These are phyloP conservation scores for Penicillium psychrosexuale DNA, from an alignment of 2,329 filamentous ascomycete species.

Conservation along the genomic window DNA sequence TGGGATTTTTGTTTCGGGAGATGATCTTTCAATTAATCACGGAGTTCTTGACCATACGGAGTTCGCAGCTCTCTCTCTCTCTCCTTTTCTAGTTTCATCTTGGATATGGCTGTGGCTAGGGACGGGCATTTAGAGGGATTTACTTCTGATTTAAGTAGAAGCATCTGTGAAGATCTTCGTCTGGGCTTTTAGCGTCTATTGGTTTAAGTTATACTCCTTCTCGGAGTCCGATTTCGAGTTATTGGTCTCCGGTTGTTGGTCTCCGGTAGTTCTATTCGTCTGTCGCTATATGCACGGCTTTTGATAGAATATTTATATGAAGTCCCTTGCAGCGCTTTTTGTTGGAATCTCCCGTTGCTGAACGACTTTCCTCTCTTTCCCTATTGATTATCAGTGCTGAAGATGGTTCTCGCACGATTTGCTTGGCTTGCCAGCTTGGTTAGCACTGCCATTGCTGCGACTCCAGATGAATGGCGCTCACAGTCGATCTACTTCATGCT, in stretches of 20 bases:
- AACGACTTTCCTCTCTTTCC: not conserved
- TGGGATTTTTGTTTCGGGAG: not conserved
- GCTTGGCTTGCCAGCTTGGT: constrained; percentile 20
- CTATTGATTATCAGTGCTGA: not conserved
- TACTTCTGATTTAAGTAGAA: not conserved
- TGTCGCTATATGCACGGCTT: not conserved
- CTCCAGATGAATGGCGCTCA: constrained; percentile 39
- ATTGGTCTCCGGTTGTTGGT: no score
- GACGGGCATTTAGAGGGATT: constrained; percentile 11
- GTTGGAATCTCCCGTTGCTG: not conserved
- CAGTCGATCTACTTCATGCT: constrained; percentile 48
- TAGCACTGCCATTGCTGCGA: constrained; percentile 28
- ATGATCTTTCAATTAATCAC: not conserved
- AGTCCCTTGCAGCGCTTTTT: not conserved
- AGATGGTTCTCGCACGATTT: constrained; percentile 21
- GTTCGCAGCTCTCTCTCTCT: no score
- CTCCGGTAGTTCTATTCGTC: no score
- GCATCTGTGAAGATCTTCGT: not conserved
- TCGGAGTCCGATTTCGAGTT: not conserved
- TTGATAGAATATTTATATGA: not conserved
- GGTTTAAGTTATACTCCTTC: not conserved
- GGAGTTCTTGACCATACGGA: not conserved
- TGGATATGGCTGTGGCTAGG: not conserved
- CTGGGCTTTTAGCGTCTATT: not conserved
- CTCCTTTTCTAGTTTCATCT: not conserved